Evolutionary conservation across 257 asterid genomes (phyloP).

Genomic region (Penstemon barbatus): DNA sequence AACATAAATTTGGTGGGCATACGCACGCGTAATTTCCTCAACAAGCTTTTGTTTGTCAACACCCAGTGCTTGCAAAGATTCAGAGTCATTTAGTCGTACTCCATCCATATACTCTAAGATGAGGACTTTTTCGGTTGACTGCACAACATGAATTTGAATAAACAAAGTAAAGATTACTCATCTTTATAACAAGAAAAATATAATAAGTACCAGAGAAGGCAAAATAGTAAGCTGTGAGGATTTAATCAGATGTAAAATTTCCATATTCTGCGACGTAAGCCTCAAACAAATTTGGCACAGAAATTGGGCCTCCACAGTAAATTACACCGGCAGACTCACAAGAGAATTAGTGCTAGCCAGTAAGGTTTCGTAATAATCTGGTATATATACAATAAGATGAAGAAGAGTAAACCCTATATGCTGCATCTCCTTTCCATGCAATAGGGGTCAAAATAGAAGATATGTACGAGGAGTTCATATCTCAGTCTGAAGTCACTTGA

Average conservation of each 20-base stretch:
- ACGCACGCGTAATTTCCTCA: slow-evolving; percentile 95
- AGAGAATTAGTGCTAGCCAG: slow-evolving; percentile 11
- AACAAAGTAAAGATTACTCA: slow-evolving; percentile 9
- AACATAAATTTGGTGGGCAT: slow-evolving; percentile 95
- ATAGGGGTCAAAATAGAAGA: slow-evolving; percentile 13
- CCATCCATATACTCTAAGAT: slow-evolving; percentile 95
- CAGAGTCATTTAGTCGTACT: slow-evolving; percentile 78
- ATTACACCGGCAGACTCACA: neutral
- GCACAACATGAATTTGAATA: slow-evolving; percentile 29
- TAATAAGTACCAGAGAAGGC: slow-evolving; percentile 19
- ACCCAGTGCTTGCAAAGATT: slow-evolving; percentile 71
- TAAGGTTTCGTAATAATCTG: slow-evolving; percentile 15
- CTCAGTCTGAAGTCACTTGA: neutral
- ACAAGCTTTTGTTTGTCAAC: slow-evolving; percentile 90
- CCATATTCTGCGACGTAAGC: neutral
- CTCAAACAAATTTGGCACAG: neutral
- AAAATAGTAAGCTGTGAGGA: neutral
- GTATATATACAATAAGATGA: slow-evolving; percentile 15
- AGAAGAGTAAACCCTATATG: slow-evolving; percentile 4
- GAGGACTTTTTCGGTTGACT: slow-evolving; percentile 95
- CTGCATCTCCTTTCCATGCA: slow-evolving; percentile 11
- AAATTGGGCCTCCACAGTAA: slow-evolving; percentile 7
- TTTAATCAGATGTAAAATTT: slow-evolving; percentile 4
- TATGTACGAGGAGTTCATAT: slow-evolving; percentile 11
- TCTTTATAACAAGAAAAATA: neutral